These are phyloP conservation scores for Spergularia azorica DNA, from an alignment of 179 eudicot species.

Conservation along the genomic window DNA sequence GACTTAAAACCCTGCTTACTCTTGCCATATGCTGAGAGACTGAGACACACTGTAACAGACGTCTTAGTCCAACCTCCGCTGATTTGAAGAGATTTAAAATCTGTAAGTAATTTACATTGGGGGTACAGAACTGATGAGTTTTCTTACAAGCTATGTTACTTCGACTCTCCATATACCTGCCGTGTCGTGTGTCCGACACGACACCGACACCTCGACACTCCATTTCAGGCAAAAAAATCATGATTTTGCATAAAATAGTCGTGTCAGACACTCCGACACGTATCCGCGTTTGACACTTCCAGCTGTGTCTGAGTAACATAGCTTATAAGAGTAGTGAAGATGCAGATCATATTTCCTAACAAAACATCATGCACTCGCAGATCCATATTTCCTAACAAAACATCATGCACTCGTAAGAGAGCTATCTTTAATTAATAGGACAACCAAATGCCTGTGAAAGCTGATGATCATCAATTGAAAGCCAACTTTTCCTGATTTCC, in stretches of 20 bases:
- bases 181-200: no score
- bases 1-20: not conserved
- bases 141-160: not conserved
- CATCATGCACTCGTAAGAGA: not conserved
- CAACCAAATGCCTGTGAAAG: not conserved
- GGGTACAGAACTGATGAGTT: not conserved
- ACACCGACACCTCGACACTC: no score
- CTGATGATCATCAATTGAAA: not conserved
- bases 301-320: no score
- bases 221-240: no score
- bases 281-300: no score
- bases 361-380: not conserved
- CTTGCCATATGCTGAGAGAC: not conserved
- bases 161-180: no score
- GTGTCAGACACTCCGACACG: no score
- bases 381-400: not conserved
- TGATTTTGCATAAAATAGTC: no score
- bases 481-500: not conserved
- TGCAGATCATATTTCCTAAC: not conserved
- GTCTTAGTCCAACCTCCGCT: slow-evolving; percentile 2
- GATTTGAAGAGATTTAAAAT: not conserved
- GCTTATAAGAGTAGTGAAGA: not conserved
- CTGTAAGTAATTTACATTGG: not conserved
- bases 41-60: not conserved
- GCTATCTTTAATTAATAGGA: not conserved